Evolutionary conservation across 2,329 filamentous ascomycete species (phyloP).

Genomic region (Acrodontium crateriforme): DNA sequence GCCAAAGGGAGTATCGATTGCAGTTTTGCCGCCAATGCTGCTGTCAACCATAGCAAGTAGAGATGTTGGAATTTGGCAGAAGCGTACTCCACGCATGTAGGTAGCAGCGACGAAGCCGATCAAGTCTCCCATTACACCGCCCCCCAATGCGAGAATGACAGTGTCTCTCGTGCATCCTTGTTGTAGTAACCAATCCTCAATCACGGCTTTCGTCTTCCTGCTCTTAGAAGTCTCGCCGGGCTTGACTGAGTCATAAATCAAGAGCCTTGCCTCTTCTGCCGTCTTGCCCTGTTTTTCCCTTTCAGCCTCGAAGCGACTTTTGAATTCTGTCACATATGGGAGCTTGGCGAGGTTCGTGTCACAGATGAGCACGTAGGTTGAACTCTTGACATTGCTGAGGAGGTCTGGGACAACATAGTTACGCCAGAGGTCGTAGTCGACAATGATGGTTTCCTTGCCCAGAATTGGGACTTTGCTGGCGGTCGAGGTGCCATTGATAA

Average conservation of each 20-base stretch:
- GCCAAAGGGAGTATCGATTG: slow-evolving; percentile 87
- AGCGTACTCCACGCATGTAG: slow-evolving; percentile 94
- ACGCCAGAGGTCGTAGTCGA: slow-evolving; percentile 84
- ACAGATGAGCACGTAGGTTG: slow-evolving; percentile 91
- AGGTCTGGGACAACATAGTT: slow-evolving; percentile 71
- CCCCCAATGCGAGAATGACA: slow-evolving; percentile 84
- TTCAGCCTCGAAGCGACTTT: slow-evolving; percentile 44
- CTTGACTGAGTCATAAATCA: slow-evolving; percentile 75
- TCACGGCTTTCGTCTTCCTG: slow-evolving; percentile 81
- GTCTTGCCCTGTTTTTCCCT: slow-evolving; percentile 25
- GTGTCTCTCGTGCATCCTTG: slow-evolving; percentile 91
- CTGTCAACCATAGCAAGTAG: slow-evolving; percentile 96
- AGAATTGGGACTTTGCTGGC: slow-evolving; percentile 63
- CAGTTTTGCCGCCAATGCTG: slow-evolving; percentile 95
- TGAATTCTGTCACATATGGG: slow-evolving; percentile 63
- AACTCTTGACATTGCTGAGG: slow-evolving; percentile 60
- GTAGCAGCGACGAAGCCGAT: slow-evolving; percentile 95
- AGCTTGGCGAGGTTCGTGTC: slow-evolving; percentile 77
- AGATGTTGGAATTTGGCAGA: slow-evolving; percentile 92
- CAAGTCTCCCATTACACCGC: slow-evolving; percentile 95
- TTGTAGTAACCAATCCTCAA: slow-evolving; percentile 93
- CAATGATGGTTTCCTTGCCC: slow-evolving; percentile 77
- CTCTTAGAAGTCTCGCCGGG: slow-evolving; percentile 92
- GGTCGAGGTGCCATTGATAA: slow-evolving; percentile 12
- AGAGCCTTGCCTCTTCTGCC: slow-evolving; percentile 47